These are phyloP conservation scores for Diaporthe destruens DNA, from an alignment of 2,329 filamentous ascomycete species.

Conservation along the genomic window DNA sequence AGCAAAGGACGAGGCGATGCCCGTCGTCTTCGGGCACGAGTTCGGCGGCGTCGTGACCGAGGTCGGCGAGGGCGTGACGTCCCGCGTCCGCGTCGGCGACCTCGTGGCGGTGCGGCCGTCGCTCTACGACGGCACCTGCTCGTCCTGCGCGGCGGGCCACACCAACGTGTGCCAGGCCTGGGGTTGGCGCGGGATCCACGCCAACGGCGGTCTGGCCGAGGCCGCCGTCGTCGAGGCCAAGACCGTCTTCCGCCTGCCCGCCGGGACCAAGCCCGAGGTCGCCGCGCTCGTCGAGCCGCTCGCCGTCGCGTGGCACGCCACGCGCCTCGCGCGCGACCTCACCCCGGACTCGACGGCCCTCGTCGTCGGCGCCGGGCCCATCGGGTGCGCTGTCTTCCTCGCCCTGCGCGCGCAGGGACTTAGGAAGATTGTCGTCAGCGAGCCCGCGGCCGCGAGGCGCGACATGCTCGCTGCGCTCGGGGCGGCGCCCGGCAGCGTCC, in stretches of 20 bases:
- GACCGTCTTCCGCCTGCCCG: conserved; percentile 61
- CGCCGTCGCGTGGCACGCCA: conserved; percentile 74
- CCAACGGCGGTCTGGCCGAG: conserved; percentile 64
- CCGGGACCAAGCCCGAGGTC: conserved; percentile 63
- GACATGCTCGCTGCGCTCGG: conserved; percentile 65
- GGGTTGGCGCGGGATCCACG: conserved; percentile 49
- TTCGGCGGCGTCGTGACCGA: conserved; percentile 71
- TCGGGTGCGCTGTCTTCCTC: conserved; percentile 71
- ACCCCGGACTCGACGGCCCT: conserved; percentile 61
- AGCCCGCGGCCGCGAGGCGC: conserved; percentile 64
- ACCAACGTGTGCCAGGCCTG: conserved; percentile 57
- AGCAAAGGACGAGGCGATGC: conserved; percentile 63
- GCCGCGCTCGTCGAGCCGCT: conserved; percentile 73
- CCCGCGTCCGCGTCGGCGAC: conserved; percentile 62
- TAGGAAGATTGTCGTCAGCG: conserved; percentile 69
- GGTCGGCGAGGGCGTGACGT: conserved; percentile 63
- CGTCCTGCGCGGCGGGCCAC: conserved; percentile 60
- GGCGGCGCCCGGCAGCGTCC: conserved; percentile 53
- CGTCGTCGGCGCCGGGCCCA: conserved; percentile 72
- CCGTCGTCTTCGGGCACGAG: conserved; percentile 73
- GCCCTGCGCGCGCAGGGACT: conserved; percentile 66
- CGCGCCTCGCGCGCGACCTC: conserved; percentile 41
- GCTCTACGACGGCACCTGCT: conserved; percentile 66
- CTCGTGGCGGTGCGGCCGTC: conserved; percentile 69
- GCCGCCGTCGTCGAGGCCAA: conserved; percentile 62